These are phyloP conservation scores for Mesembryanthemum crystallinum DNA, from an alignment of 148 eudicot genomes.

Conservation along the genomic window DNA sequence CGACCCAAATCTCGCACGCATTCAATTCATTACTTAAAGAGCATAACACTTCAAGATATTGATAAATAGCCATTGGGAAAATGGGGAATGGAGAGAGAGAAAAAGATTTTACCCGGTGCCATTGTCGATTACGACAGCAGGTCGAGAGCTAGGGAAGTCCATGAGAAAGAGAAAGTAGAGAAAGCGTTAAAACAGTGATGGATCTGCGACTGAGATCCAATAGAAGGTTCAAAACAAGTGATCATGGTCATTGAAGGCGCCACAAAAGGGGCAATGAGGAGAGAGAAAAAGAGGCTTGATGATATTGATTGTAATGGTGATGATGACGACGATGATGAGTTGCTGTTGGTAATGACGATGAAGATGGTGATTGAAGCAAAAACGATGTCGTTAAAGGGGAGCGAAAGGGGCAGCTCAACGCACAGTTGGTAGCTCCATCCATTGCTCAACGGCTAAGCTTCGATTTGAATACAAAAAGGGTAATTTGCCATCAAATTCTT, in stretches of 20 bases:
- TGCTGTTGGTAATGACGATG: constrained; percentile 1
- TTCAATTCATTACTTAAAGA: neutral
- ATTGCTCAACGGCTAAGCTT: constrained; percentile 21
- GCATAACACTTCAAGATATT: neutral
- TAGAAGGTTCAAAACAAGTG: constrained; percentile 31
- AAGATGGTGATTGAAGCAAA: neutral
- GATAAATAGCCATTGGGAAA: neutral
- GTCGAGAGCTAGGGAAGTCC: constrained; percentile 78
- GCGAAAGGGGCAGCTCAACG: constrained; percentile 40
- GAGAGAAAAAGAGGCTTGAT: neutral
- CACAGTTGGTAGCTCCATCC: constrained; percentile 15
- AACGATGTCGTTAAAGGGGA: constrained; percentile 14
- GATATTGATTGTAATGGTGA: neutral
- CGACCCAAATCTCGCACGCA: constrained; percentile 14
- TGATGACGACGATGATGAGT: neutral
- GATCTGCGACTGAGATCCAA: constrained; percentile 61
- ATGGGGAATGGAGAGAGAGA: neutral
- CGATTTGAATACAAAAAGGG: constrained; percentile 14
- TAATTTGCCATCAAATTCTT: constrained; percentile 14
- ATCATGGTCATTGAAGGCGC: constrained; percentile 45
- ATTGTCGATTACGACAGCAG: constrained; percentile 88
- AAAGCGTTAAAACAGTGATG: constrained; percentile 18
- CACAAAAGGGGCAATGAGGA: constrained; percentile 9
- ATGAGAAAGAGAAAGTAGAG: constrained; percentile 29
- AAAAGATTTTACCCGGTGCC: constrained; percentile 81